phyloP scores from a whole-genome alignment of 345 rosid species.

The Murraya koenigii region DNA sequence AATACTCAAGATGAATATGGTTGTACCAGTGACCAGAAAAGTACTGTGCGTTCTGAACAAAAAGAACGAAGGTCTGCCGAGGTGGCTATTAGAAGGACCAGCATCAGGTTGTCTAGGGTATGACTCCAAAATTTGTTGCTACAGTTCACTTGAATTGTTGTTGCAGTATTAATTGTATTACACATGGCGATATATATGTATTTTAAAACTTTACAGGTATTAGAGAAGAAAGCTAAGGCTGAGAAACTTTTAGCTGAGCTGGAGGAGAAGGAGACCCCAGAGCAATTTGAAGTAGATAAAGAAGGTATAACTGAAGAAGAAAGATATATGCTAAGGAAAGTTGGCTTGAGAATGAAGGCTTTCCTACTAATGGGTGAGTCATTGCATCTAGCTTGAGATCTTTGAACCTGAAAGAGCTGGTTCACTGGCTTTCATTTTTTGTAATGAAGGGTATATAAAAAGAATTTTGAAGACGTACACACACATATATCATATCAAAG shows the following conservation, averaged over 20 bases:
- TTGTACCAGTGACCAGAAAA: slow-evolving; percentile 22
- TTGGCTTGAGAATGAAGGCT: slow-evolving; percentile 94
- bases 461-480: background rate
- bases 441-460: background rate
- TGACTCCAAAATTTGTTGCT: slow-evolving; percentile 22
- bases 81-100: slow-evolving; percentile 52
- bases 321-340: slow-evolving; percentile 84
- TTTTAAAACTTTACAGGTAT: slow-evolving; percentile 37
- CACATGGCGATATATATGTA: background rate
- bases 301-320: slow-evolving; percentile 89
- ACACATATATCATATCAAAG: background rate
- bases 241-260: slow-evolving; percentile 68
- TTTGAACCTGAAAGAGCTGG: slow-evolving; percentile 7
- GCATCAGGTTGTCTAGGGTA: slow-evolving; percentile 73
- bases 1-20: slow-evolving; percentile 21
- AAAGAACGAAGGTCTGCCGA: slow-evolving; percentile 41
- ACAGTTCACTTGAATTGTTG: slow-evolving; percentile 12
- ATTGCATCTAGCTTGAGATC: background rate
- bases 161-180: slow-evolving; percentile 13
- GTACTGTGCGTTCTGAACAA: slow-evolving; percentile 22
- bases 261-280: slow-evolving; percentile 43
- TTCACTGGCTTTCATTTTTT: slow-evolving; percentile 1
- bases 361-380: slow-evolving; percentile 81
- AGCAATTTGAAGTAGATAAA: slow-evolving; percentile 59
- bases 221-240: slow-evolving; percentile 81